Conservation (phyloP, 345 rosid genomes). For the Brassica rapa region DNA sequence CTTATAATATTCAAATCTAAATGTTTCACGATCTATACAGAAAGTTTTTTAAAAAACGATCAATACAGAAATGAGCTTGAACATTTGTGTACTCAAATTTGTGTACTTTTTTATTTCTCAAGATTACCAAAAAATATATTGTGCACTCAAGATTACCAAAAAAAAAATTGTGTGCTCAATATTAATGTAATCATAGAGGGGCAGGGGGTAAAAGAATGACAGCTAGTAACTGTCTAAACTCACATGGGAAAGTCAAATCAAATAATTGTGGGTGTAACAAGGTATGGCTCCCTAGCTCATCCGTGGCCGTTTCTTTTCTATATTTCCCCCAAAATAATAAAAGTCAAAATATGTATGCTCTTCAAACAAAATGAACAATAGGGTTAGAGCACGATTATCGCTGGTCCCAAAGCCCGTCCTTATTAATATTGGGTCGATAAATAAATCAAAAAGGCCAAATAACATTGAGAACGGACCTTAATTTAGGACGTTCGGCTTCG, state of each 20-base stretch:
- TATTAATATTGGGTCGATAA: too few species aligned
- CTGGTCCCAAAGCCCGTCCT: too few species aligned
- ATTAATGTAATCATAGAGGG: slow-evolving; percentile 11
- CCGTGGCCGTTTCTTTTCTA: not conserved
- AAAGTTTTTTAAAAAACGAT: not conserved
- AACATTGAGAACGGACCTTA: too few species aligned
- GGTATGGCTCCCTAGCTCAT: slow-evolving; percentile 31
- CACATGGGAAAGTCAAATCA: slow-evolving; percentile 41
- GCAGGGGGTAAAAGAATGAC: slow-evolving; percentile 24
- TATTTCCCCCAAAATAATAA: not conserved
- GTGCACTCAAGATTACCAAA: too few species aligned
- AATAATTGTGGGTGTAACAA: slow-evolving; percentile 29
- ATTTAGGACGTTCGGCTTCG: too few species aligned
- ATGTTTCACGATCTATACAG: not conserved
- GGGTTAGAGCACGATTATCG: not conserved
- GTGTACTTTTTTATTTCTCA: too few species aligned
- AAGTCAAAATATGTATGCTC: not conserved
- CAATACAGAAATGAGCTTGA: slow-evolving; percentile 6
- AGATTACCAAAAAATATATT: too few species aligned
- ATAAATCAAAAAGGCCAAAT: too few species aligned
- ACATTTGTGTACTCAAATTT: not conserved
- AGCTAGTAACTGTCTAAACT: slow-evolving; percentile 31
- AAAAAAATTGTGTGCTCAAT: not conserved
- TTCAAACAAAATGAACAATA: not conserved
- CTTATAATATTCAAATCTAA: not conserved